A percentile compares a stretch with the other conserved stretches of the same genome.
Conservation (phyloP, 495 filamentous ascomycete genomes). For the Aspergillus indologenus region DNA sequence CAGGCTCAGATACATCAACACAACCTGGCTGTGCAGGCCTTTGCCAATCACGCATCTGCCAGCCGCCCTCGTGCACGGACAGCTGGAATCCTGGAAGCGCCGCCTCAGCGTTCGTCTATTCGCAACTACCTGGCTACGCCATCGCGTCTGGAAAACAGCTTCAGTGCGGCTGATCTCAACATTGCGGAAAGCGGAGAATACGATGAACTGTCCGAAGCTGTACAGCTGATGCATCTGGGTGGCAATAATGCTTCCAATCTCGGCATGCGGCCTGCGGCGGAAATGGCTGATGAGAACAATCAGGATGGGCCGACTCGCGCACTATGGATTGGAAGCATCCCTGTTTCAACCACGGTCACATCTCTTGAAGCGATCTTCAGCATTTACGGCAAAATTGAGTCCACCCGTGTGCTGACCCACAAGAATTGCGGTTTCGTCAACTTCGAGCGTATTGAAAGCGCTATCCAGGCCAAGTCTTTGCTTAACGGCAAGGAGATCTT, state of each 20-base stretch:
- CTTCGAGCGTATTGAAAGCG: slow-evolving; percentile 85
- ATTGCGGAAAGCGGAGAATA: slow-evolving; percentile 71
- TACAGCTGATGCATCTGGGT: slow-evolving; percentile 74
- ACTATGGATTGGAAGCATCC: slow-evolving; percentile 95
- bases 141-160: slow-evolving; percentile 79
- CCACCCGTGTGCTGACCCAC: slow-evolving; percentile 90
- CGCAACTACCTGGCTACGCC: slow-evolving; percentile 73
- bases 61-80: slow-evolving; percentile 85
- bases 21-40: slow-evolving; percentile 90
- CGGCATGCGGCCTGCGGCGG: slow-evolving; percentile 39
- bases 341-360: slow-evolving; percentile 92
- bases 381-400: slow-evolving; percentile 84
- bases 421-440: slow-evolving; percentile 99
- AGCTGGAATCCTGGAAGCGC: slow-evolving; percentile 85
- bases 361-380: slow-evolving; percentile 92
- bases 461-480: slow-evolving; percentile 77
- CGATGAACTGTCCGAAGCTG: slow-evolving; percentile 67
- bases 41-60: slow-evolving; percentile 74
- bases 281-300: slow-evolving; percentile 63
- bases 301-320: slow-evolving; percentile 89
- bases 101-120: slow-evolving; percentile 66
- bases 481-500: slow-evolving; percentile 98
- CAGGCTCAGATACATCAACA: slow-evolving; percentile 91
- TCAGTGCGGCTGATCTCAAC: slow-evolving; percentile 74
- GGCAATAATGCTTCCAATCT: slow-evolving; percentile 57